Base-by-base conservation (phyloP, 257 asterid genomes). In the Orobanche coerulescens region DNA sequence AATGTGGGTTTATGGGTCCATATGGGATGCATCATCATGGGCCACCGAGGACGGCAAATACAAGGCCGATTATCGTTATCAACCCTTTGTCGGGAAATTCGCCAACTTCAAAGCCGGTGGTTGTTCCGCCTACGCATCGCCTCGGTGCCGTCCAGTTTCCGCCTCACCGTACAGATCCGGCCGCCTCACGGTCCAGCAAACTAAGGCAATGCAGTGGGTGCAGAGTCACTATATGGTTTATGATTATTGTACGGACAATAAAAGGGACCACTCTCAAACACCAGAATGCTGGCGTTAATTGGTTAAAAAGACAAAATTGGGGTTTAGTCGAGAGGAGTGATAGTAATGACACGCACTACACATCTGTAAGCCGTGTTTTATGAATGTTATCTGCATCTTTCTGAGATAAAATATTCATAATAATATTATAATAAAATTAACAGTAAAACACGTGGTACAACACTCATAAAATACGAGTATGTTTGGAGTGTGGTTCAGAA, bases 21-120 rank as follows among this genome's bases (percentile, higher is more conserved):
- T 87, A 66, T 90, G 97, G 97, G 97, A 90, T 66, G 97, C 97
- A 1, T 90, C 95, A 0, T 74, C 95, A 0, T 90, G 97, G 97
- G 97, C 97, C 0, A 90, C 95, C 0, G 95, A 87, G 46, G 84
- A 83, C 28, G 97, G 95, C 1, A 90, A 87, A 43, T 90, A 87
- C 71, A 81, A 80, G 65, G 87, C 81, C 5, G 88, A 90, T 66
- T 90, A 87, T 48, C 74, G 77, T 0, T 90, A 90, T 77, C 97
- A 90, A 59, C 97, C 97, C 6, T 86, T 90, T 16, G 72, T 75
- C 8, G 97, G 95, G 24, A 81, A 74, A 66, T 90, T 90, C 74
- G 75, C 71, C 0, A 79, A 78, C 57, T 90, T 90, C 52, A 86
- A 86, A 54, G 94, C 88, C 1, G 68, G 78, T 1, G 97, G 97